phyloP scores from a whole-genome alignment of 371 early-diverging fungal species.

The Mucor sp. region DNA sequence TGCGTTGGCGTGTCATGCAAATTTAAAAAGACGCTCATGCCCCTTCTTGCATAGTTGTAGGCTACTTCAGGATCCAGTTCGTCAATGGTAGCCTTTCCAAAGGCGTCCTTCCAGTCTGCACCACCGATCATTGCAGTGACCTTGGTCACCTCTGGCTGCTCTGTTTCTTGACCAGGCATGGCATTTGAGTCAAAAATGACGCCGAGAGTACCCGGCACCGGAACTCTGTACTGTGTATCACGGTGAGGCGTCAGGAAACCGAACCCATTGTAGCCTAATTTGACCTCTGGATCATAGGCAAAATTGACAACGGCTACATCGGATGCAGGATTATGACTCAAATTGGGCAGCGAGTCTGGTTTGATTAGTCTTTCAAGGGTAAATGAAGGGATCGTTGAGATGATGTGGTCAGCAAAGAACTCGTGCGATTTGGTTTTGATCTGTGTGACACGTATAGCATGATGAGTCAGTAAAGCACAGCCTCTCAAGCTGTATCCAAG shows the following conservation, averaged over 20 bases:
- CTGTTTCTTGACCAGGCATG: conserved; percentile 66
- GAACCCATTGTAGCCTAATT: conserved; percentile 75
- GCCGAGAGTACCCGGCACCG: conserved; percentile 71
- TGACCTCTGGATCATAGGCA: conserved; percentile 54
- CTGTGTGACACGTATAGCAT: not conserved
- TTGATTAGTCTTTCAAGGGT: conserved; percentile 41
- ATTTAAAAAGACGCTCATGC: conserved; percentile 57
- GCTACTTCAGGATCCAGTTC: conserved; percentile 35
- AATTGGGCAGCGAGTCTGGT: conserved; percentile 31
- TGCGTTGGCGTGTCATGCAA: conserved; percentile 58
- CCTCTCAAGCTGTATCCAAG: not conserved
- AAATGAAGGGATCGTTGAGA: conserved; percentile 71
- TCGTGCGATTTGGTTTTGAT: conserved; percentile 16
- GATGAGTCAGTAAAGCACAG: no score
- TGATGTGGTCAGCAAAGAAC: conserved; percentile 34
- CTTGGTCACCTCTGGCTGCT: conserved; percentile 37
- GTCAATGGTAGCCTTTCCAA: conserved; percentile 29
- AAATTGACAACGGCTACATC: conserved; percentile 91
- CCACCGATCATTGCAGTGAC: conserved; percentile 95
- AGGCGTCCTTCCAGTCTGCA: conserved; percentile 63
- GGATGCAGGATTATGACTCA: conserved; percentile 65
- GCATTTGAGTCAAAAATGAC: conserved; percentile 91
- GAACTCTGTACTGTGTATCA: conserved; percentile 36
- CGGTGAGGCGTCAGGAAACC: conserved; percentile 87
- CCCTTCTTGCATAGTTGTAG: conserved; percentile 27